A percentile compares a stretch with the other conserved stretches of the same genome.
Evolutionary conservation across 78 protist genomes (phyloP).

Genomic region (Pelomyxa schiedti): DNA sequence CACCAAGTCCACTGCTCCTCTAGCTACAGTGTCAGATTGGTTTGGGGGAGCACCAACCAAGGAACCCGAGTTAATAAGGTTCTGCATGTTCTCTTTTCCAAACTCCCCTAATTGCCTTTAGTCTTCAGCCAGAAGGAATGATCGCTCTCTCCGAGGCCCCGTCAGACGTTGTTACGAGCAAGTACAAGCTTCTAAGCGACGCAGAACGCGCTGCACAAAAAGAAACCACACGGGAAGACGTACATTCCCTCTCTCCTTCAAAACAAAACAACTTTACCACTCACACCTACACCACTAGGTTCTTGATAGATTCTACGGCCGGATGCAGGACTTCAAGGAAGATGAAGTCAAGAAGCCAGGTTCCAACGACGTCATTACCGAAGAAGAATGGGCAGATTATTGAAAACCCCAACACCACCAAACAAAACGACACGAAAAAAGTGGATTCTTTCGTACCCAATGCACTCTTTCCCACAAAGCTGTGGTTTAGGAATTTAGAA

Average conservation of each 20-base stretch:
- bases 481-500: too few relatives aligned
- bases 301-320: background rate
- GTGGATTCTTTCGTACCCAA: too few relatives aligned
- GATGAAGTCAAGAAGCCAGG: background rate
- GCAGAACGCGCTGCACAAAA: background rate
- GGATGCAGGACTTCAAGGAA: background rate
- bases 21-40: constrained; percentile 63
- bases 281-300: too few relatives aligned
- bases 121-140: constrained; percentile 27
- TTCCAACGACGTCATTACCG: too few relatives aligned
- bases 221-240: background rate
- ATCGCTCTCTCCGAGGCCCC: constrained; percentile 18
- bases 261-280: too few relatives aligned
- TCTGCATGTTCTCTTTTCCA: too few relatives aligned
- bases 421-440: too few relatives aligned
- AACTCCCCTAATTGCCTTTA: too few relatives aligned
- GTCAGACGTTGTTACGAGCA: background rate
- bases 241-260: too few relatives aligned
- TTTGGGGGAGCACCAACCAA: constrained; percentile 43
- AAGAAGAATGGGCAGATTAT: too few relatives aligned
- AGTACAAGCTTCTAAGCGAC: background rate
- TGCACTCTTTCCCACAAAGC: too few relatives aligned
- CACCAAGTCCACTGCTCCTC: constrained; percentile 38
- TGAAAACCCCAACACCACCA: too few relatives aligned
- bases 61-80: constrained; percentile 19